Evolutionary conservation across 768 basidiomycete species (phyloP).

Genomic region (Amyloporia xantha): DNA sequence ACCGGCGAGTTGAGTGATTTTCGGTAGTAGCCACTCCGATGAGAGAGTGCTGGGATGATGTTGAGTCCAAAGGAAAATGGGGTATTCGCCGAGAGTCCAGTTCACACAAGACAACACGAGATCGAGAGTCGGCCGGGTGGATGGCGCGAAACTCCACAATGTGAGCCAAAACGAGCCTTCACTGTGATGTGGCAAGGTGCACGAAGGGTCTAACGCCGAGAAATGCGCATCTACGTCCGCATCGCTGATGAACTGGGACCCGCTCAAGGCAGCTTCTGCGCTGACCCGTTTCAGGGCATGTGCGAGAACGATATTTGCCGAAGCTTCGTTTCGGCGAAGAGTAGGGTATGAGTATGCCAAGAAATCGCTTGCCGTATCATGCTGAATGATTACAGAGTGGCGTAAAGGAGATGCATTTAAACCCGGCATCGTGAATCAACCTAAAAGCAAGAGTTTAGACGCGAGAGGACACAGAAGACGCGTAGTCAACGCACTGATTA

Average conservation of each 20-base stretch:
- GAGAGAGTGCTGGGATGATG: constrained; percentile 22
- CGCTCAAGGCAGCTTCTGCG: constrained; percentile 32
- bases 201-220: constrained; percentile 17
- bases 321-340: constrained; percentile 37
- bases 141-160: constrained; percentile 33
- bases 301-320: constrained; percentile 47
- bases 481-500: not conserved
- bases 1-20: constrained; percentile 31
- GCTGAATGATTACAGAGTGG: constrained; percentile 29
- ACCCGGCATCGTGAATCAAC: constrained; percentile 25
- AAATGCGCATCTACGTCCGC: constrained; percentile 26
- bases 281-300: constrained; percentile 40
- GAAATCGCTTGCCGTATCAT: constrained; percentile 34
- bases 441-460: constrained; percentile 1
- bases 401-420: constrained; percentile 17
- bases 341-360: constrained; percentile 35
- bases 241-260: constrained; percentile 29
- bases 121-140: constrained; percentile 28
- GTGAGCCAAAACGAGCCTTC: constrained; percentile 42
- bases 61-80: constrained; percentile 46
- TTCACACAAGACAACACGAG: constrained; percentile 42
- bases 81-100: constrained; percentile 39
- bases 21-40: constrained; percentile 27
- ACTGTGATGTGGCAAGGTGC: constrained; percentile 15
- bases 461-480: not conserved